A percentile compares a stretch with the other conserved stretches of the same genome.
Evolutionary conservation across 2,329 filamentous ascomycete species (phyloP).

Genomic region (Aspergillus unguis): DNA sequence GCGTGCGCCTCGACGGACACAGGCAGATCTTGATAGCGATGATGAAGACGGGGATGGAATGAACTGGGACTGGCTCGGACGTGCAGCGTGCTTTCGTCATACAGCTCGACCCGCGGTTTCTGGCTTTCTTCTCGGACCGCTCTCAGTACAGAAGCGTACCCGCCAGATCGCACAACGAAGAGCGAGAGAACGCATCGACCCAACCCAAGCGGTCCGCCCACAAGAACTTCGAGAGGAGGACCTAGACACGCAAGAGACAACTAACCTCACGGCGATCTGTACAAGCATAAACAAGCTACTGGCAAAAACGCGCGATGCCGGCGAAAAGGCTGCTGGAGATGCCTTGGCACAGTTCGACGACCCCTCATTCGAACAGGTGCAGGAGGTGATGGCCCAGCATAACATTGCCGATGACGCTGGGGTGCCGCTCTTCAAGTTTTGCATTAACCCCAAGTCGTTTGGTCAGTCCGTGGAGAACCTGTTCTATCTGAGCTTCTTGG

Average conservation of each 20-base stretch:
- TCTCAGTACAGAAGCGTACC: conserved; percentile 82
- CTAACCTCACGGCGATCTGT: conserved; percentile 75
- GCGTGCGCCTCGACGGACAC: conserved; percentile 35
- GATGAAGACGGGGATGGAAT: conserved; percentile 70
- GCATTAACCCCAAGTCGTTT: conserved; percentile 85
- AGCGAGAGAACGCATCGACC: conserved; percentile 64
- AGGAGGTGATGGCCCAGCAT: conserved; percentile 60
- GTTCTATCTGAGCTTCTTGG: conserved; percentile 93
- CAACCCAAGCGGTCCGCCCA: conserved; percentile 67
- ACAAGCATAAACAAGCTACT: conserved; percentile 68
- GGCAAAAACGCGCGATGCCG: conserved; percentile 38
- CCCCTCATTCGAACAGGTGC: conserved; percentile 37
- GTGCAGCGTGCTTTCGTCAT: conserved; percentile 68
- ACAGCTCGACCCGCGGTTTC: conserved; percentile 72
- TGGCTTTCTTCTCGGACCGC: conserved; percentile 80
- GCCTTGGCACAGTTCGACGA: conserved; percentile 36
- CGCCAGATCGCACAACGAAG: conserved; percentile 68
- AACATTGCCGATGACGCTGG: conserved; percentile 67
- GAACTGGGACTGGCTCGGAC: conserved; percentile 83
- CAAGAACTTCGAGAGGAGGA: conserved; percentile 73
- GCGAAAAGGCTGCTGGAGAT: conserved; percentile 48
- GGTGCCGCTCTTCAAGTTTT: conserved; percentile 78
- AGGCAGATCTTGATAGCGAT: conserved; percentile 56
- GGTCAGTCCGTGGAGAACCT: conserved; percentile 95
- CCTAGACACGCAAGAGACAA: conserved; percentile 70